These are phyloP conservation scores for Eutrema salsugineum DNA, from an alignment of 441 rosid species.

Conservation along the genomic window DNA sequence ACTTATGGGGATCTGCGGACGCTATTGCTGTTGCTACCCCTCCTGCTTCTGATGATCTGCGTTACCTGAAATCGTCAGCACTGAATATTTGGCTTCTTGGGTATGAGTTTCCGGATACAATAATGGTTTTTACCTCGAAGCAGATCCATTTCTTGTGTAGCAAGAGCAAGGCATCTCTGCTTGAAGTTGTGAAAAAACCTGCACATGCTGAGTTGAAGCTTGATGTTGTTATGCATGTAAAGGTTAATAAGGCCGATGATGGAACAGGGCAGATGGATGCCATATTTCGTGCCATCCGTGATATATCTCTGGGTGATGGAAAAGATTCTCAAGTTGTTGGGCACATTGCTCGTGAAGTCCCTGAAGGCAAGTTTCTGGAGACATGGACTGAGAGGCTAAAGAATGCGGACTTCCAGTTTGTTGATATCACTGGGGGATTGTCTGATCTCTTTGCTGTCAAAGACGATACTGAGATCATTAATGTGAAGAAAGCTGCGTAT, in stretches of 20 bases:
- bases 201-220: conserved; percentile 54
- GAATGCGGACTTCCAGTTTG: conserved; percentile 47
- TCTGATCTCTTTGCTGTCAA: conserved; percentile 76
- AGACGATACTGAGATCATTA: conserved; percentile 56
- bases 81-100: conserved; percentile 85
- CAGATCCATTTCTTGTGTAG: conserved; percentile 80
- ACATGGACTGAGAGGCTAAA: conserved; percentile 63
- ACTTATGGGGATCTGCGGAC: conserved; percentile 67
- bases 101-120: conserved; percentile 90
- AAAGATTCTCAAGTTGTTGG: conserved; percentile 54
- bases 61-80: conserved; percentile 84
- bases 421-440: conserved; percentile 66
- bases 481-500: conserved; percentile 78
- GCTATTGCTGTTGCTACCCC: conserved; percentile 75
- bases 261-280: conserved; percentile 61
- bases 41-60: conserved; percentile 70
- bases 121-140: conserved; percentile 74
- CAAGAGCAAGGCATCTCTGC: conserved; percentile 69
- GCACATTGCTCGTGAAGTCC: conserved; percentile 65
- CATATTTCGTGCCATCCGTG: conserved; percentile 52
- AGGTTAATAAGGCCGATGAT: conserved; percentile 60
- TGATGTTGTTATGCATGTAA: conserved; percentile 71
- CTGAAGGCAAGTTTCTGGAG: conserved; percentile 86
- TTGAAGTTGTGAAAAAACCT: conserved; percentile 56
- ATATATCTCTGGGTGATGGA: conserved; percentile 38